These are phyloP conservation scores for Magnusiomyces clavatus DNA, from an alignment of 1,139 yeast genomes.

Conservation along the genomic window DNA sequence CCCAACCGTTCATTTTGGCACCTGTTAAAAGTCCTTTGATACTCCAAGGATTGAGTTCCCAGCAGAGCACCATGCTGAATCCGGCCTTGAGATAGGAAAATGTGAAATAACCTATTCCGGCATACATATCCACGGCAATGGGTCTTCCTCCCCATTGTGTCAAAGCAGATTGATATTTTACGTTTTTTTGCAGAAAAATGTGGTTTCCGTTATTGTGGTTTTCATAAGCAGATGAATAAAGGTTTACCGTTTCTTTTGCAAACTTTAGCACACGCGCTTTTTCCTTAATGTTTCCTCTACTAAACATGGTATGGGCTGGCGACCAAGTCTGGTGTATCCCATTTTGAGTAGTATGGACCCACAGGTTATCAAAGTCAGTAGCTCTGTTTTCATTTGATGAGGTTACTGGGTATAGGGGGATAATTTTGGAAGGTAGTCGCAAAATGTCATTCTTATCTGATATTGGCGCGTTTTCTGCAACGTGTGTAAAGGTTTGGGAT, in stretches of 20 bases:
- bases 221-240: neutral
- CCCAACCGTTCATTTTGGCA: constrained; percentile 40
- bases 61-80: constrained; percentile 45
- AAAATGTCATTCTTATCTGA: constrained; percentile 30
- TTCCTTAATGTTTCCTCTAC: constrained; percentile 82
- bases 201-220: neutral
- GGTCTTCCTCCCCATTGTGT: constrained; percentile 13
- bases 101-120: constrained; percentile 84
- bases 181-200: neutral
- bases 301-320: constrained; percentile 79
- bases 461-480: constrained; percentile 69
- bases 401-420: constrained; percentile 6
- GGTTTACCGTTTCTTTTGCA: neutral
- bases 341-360: constrained; percentile 48
- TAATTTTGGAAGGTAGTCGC: constrained; percentile 10
- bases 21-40: constrained; percentile 61
- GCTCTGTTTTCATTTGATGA: neutral
- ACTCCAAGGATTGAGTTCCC: constrained; percentile 88
- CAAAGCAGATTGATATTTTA: neutral
- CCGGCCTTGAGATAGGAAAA: constrained; percentile 53
- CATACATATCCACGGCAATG: constrained; percentile 60
- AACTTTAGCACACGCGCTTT: constrained; percentile 50
- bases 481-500: constrained; percentile 41
- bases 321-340: constrained; percentile 79
- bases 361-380: constrained; percentile 60